Evolutionary conservation across 768 basidiomycete genomes (phyloP).

Genomic region (Hemileccinum impolitum): DNA sequence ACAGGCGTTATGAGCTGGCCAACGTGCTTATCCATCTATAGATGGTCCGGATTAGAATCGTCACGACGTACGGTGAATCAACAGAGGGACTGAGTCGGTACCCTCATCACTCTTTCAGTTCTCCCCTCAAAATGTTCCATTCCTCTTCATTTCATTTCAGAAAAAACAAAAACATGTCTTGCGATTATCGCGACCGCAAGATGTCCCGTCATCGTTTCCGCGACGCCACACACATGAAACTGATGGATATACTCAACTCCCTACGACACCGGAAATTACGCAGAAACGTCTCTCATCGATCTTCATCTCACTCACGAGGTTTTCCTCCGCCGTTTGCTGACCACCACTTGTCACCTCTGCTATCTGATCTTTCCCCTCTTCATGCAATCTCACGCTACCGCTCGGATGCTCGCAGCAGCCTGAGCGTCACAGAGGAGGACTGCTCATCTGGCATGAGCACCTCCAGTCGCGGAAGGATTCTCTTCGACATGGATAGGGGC

Average conservation of each 20-base stretch:
- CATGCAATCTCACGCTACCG: not conserved
- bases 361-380: not conserved
- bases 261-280: constrained; percentile 13
- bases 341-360: constrained; percentile 2
- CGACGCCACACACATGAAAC: constrained; percentile 19
- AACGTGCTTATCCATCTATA: not conserved
- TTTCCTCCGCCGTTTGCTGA: constrained; percentile 4
- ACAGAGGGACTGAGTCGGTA: not conserved
- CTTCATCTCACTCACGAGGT: constrained; percentile 4
- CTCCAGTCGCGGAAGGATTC: not conserved
- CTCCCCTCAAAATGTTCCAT: constrained; percentile 3
- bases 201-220: constrained; percentile 8
- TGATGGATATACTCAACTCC: constrained; percentile 21
- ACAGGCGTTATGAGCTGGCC: not conserved
- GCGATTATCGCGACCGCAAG: constrained; percentile 8
- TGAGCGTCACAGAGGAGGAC: constrained; percentile 7
- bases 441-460: constrained; percentile 15
- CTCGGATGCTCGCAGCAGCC: constrained; percentile 5
- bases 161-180: constrained; percentile 14
- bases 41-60: constrained; percentile 18
- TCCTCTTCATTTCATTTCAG: constrained; percentile 9
- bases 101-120: not conserved
- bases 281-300: constrained; percentile 2
- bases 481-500: not conserved
- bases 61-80: not conserved